These are phyloP conservation scores for Eucalyptus curtisii DNA, from an alignment of 345 rosid species.

Conservation along the genomic window DNA sequence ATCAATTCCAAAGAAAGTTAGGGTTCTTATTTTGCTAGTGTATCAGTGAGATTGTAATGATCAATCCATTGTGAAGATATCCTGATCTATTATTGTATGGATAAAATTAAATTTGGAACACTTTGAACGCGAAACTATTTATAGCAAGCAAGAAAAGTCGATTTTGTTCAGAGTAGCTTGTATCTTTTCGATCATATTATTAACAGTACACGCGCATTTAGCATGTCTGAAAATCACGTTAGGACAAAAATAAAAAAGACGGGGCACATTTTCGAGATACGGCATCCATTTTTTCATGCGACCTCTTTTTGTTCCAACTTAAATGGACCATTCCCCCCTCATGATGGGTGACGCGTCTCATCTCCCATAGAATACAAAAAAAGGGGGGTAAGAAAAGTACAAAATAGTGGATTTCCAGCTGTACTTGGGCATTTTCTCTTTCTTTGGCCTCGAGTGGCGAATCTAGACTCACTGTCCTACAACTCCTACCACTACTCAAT, in stretches of 20 bases:
- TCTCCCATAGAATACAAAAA: neutral
- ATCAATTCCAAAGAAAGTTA: accelerated
- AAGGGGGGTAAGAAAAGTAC: neutral
- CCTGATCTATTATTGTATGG: neutral
- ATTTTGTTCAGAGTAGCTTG: neutral
- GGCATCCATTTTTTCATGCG: neutral
- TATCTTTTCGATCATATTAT: neutral
- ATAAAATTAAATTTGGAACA: neutral
- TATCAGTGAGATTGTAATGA: neutral
- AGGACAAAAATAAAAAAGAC: neutral
- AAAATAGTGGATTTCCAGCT: neutral
- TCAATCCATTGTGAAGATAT: accelerated
- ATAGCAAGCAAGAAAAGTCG: neutral
- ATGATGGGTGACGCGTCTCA: neutral
- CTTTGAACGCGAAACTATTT: accelerated
- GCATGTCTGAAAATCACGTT: neutral
- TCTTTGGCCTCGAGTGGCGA: neutral
- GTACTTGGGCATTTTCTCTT: neutral
- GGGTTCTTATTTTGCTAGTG: neutral
- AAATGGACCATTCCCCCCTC: neutral
- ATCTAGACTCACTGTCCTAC: neutral
- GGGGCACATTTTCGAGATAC: neutral
- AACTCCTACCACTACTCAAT: neutral
- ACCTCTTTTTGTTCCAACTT: neutral
- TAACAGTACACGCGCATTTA: neutral